These are phyloP conservation scores for Trametopsis cervina DNA, from an alignment of 768 basidiomycete species.

Conservation along the genomic window DNA sequence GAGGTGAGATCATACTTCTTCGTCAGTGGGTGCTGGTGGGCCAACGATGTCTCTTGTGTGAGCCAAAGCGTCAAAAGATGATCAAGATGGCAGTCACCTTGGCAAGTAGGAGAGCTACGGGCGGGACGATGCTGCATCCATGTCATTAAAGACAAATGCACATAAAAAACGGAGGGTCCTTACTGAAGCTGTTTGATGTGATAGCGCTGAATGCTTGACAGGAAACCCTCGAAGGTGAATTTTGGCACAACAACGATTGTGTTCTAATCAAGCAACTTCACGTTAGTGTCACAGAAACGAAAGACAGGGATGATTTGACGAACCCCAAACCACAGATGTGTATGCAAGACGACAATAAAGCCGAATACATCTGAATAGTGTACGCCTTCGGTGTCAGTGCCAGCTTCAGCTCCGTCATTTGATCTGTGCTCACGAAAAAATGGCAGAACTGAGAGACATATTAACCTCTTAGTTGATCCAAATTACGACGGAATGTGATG, in stretches of 20 bases:
- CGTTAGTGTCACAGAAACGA: conserved; percentile 30
- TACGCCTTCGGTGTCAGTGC: not conserved
- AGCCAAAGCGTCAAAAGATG: not conserved
- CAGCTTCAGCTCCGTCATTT: not conserved
- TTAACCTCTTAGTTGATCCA: not conserved
- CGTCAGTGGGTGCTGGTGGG: conserved; percentile 19
- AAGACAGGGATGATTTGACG: conserved; percentile 44
- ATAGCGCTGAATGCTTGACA: conserved; percentile 28
- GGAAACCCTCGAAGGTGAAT: conserved; percentile 23
- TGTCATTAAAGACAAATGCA: too few relatives aligned
- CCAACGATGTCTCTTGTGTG: not conserved
- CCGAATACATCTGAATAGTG: conserved; percentile 55
- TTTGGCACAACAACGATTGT: conserved; percentile 24
- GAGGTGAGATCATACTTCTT: conserved; percentile 27
- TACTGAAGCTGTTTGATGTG: conserved; percentile 26
- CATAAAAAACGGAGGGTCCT: not conserved
- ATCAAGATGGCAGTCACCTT: conserved; percentile 19
- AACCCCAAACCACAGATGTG: conserved; percentile 47
- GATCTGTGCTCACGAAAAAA: conserved; percentile 44
- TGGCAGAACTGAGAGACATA: conserved; percentile 41
- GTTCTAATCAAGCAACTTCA: conserved; percentile 11
- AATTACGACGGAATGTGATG: not conserved
- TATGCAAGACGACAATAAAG: conserved; percentile 56
- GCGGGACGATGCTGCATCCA: conserved; percentile 26
- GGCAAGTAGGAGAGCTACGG: conserved; percentile 25